phyloP scores from a whole-genome alignment of 805 yeast genomes.

The Wickerhamomyces rabaulensis region DNA sequence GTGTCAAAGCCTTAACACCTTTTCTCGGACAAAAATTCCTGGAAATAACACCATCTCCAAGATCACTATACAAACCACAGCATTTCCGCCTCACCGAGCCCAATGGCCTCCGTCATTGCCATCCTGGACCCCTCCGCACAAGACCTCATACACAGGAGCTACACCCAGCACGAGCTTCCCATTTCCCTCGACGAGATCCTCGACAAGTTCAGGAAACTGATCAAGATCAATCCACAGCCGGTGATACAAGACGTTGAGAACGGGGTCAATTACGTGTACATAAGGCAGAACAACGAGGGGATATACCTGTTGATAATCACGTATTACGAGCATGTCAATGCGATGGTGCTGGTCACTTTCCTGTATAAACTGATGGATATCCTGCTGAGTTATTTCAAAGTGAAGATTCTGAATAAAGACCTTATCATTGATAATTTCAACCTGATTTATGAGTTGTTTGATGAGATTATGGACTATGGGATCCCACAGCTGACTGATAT shows the following conservation, averaged over 20 bases:
- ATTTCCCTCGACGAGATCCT: slow-evolving; percentile 21
- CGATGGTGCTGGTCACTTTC: slow-evolving; percentile 53
- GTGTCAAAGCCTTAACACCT: no score
- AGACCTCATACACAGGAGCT: not conserved
- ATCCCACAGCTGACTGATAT: slow-evolving; percentile 80
- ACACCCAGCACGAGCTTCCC: not conserved
- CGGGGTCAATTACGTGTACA: slow-evolving; percentile 52
- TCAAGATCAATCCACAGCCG: slow-evolving; percentile 27
- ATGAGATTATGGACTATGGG: slow-evolving; percentile 88
- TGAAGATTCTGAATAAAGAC: slow-evolving; percentile 43
- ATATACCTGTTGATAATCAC: slow-evolving; percentile 21
- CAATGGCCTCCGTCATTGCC: slow-evolving; percentile 11
- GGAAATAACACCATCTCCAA: no score
- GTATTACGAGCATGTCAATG: slow-evolving; percentile 36
- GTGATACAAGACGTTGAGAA: slow-evolving; percentile 31
- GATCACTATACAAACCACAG: no score
- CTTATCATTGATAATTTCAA: slow-evolving; percentile 66
- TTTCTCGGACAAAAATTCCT: no score
- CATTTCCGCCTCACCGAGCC: no score
- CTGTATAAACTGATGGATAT: slow-evolving; percentile 42
- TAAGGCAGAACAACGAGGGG: slow-evolving; percentile 41
- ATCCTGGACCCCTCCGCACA: slow-evolving; percentile 4
- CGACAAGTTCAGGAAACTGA: not conserved
- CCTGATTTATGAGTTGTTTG: slow-evolving; percentile 74
- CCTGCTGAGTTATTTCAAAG: slow-evolving; percentile 40